A percentile compares a stretch with the other conserved stretches of the same genome.
phyloP scores from a whole-genome alignment of 768 basidiomycete genomes.

The Hericium erinaceus region DNA sequence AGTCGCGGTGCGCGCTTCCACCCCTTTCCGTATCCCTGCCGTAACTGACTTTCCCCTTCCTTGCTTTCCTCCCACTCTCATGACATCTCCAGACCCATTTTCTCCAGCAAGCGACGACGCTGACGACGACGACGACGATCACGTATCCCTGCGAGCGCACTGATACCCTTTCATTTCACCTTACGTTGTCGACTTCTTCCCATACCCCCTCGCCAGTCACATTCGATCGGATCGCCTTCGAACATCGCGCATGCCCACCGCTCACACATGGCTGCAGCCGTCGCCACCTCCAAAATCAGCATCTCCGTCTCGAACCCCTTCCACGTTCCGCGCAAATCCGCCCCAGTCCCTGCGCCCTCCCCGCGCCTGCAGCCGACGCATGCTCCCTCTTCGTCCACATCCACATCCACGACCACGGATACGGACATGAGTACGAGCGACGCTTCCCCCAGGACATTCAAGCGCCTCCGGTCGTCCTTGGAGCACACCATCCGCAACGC shows the following conservation, averaged over 20 bases:
- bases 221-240: too few species aligned
- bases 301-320: constrained; percentile 33
- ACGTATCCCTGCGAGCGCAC: too few species aligned
- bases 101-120: too few species aligned
- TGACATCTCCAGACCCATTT: background rate
- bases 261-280: constrained; percentile 36
- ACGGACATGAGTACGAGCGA: constrained; percentile 5
- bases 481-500: constrained; percentile 60
- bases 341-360: constrained; percentile 27
- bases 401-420: constrained; percentile 13
- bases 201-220: too few species aligned
- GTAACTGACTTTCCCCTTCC: too few species aligned
- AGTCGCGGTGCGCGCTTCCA: too few species aligned
- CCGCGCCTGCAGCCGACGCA: constrained; percentile 22
- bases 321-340: constrained; percentile 23
- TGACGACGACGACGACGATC: too few species aligned
- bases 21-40: too few species aligned
- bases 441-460: constrained; percentile 46
- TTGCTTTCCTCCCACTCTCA: too few species aligned
- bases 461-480: constrained; percentile 52
- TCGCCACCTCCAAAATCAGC: constrained; percentile 29
- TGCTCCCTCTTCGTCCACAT: constrained; percentile 9
- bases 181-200: too few species aligned
- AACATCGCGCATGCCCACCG: background rate
- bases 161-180: too few species aligned